Conservation (phyloP, 2,329 filamentous ascomycete genomes). For the Phyllosticta citribraziliensis region DNA sequence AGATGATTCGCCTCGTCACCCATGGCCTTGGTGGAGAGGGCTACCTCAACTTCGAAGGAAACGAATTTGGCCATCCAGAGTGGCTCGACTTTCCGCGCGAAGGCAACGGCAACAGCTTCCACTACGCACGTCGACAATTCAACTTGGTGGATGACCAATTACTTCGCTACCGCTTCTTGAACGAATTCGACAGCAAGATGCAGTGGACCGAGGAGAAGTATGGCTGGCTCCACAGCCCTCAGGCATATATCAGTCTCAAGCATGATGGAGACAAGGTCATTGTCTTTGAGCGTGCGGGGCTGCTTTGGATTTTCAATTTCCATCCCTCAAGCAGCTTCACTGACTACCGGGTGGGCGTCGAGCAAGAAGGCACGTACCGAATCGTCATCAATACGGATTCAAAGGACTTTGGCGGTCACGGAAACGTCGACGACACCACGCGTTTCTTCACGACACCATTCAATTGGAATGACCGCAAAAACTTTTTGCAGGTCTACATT, state of each 20-base stretch:
- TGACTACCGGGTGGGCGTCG: constrained; percentile 86
- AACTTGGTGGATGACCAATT: constrained; percentile 81
- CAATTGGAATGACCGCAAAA: constrained; percentile 80
- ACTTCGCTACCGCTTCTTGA: constrained; percentile 81
- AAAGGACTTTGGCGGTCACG: constrained; percentile 67
- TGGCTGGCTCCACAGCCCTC: constrained; percentile 76
- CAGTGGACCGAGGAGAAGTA: constrained; percentile 79
- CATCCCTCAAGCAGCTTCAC: constrained; percentile 74
- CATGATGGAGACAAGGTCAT: constrained; percentile 90
- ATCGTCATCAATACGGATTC: constrained; percentile 77
- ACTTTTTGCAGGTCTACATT: constrained; percentile 88
- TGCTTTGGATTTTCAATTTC: constrained; percentile 96
- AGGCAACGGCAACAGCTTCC: constrained; percentile 87
- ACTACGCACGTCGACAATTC: constrained; percentile 86
- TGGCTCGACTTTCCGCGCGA: constrained; percentile 97
- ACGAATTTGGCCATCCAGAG: constrained; percentile 97
- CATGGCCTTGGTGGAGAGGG: constrained; percentile 89
- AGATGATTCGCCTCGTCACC: constrained; percentile 92
- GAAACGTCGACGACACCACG: constrained; percentile 66
- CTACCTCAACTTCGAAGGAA: constrained; percentile 97
- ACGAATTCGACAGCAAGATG: constrained; percentile 90
- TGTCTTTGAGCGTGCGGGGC: constrained; percentile 83
- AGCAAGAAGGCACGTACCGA: constrained; percentile 73
- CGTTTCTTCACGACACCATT: constrained; percentile 88
- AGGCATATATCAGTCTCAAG: constrained; percentile 91